These are phyloP conservation scores for Tricholoma matsutake DNA, from an alignment of 768 basidiomycete genomes.

Conservation along the genomic window DNA sequence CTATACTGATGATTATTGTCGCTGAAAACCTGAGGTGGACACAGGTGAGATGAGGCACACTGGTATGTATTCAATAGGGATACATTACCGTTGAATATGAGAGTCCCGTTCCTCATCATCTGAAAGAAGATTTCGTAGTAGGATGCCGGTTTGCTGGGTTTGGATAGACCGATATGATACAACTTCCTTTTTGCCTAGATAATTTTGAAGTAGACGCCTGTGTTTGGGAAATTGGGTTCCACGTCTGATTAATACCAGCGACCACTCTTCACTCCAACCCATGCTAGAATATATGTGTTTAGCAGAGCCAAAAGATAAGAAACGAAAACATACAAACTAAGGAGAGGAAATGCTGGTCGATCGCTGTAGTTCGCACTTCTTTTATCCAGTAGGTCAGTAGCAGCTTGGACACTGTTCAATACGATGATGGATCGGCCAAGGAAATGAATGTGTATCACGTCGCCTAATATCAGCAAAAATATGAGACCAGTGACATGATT, in stretches of 20 bases:
- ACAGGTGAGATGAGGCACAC: not conserved
- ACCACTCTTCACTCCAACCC: not conserved
- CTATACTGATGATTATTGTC: constrained; percentile 11
- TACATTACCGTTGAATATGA: constrained; percentile 19
- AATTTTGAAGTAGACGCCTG: constrained; percentile 4
- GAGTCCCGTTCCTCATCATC: constrained; percentile 4
- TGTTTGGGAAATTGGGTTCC: constrained; percentile 7
- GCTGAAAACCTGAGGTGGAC: constrained; percentile 8
- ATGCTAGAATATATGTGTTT: not conserved
- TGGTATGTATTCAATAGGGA: not conserved
- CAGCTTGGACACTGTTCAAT: constrained; percentile 13
- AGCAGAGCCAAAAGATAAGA: not conserved
- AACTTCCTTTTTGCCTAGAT: not conserved
- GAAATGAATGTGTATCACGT: constrained; percentile 11
- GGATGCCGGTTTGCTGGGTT: not conserved
- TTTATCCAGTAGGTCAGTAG: constrained; percentile 14
- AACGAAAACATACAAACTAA: not conserved
- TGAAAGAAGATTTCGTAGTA: constrained; percentile 5
- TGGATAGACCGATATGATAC: constrained; percentile 5
- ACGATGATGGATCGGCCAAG: constrained; percentile 12
- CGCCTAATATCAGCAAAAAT: constrained; percentile 1
- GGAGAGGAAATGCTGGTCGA: constrained; percentile 12
- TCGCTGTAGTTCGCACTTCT: constrained; percentile 14
- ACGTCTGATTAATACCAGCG: not conserved
- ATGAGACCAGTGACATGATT: not conserved